A percentile compares a stretch with the other conserved stretches of the same genome.
phyloP scores from a whole-genome alignment of 345 rosid species.

The Tarenaya hassleriana region DNA sequence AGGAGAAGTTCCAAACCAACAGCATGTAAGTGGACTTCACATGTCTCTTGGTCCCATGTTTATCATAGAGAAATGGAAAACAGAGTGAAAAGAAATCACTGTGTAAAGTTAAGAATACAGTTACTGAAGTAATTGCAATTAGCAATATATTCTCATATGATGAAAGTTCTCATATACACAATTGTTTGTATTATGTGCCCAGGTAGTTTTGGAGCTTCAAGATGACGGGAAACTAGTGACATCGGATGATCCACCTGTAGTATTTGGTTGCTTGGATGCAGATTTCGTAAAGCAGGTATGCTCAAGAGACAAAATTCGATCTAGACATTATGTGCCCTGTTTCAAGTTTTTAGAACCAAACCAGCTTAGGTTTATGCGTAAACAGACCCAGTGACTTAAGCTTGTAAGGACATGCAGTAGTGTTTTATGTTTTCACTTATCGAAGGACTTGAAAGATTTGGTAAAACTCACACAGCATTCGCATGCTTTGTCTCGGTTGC shows the following conservation, averaged over 20 bases:
- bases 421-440: conserved; percentile 6
- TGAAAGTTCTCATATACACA: background rate
- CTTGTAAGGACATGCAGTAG: background rate
- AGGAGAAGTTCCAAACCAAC: conserved; percentile 68
- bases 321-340: no score
- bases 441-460: background rate
- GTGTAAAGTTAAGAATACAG: no score
- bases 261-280: conserved; percentile 54
- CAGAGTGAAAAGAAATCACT: background rate
- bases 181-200: conserved; percentile 16
- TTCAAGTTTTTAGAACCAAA: background rate
- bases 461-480: background rate
- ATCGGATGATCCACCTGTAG: conserved; percentile 81
- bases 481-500: conserved; percentile 8
- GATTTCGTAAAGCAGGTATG: conserved; percentile 63
- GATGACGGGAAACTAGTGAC: conserved; percentile 72
- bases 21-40: conserved; percentile 46
- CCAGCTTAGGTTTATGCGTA: conserved; percentile 1
- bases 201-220: conserved; percentile 89
- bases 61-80: background rate
- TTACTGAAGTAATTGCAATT: no score
- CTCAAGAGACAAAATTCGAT: background rate
- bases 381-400: background rate
- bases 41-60: conserved; percentile 12
- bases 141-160: background rate